Evolutionary conservation across 257 asterid genomes (phyloP), one percentile per base, ranked within the genome.

Genomic region (Salvia splendens): DNA sequence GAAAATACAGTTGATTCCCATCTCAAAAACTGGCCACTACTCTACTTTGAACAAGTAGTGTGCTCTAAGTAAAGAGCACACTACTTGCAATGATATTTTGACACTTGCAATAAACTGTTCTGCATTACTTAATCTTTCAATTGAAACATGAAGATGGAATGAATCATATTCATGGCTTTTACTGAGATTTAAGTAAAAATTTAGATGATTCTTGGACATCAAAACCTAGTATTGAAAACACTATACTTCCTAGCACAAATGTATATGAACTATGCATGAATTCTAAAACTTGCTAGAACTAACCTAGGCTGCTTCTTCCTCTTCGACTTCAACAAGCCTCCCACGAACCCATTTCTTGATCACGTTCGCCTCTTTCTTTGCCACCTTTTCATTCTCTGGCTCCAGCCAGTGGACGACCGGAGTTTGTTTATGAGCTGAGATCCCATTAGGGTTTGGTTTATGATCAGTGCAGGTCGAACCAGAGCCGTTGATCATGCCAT

Each of bases 291-390:
- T 15, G 57, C 72, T 49, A 46, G 45, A 77, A 53, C 84, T 80
- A 67, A 81, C 64, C 89, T 84, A 87, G 47, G 62, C 66, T 6
- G 7, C 7, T 73, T 63, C 87, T 70, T 85, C 87, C 17, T 58
- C 74, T 4, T 54, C 74, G 54, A 84, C 89, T 69, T 88, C 95
- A 16, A 93, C 85, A 74, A 93, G 89, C 79, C 86, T 85, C 74
- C 99, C 99, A 0, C 89, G 81, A 36, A 93, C 86, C 97, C 99
- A 90, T 81, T 85, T 88, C 91, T 84, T 88, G 67, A 61, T 65
- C 12, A 40, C 35, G 32, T 64, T 79, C 50, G 52, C 74, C 36
- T 65, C 65, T 30, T 56, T 67, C 14, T 24, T 49, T 3, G 14
- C 24, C 32, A 28, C 68, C 65, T 65, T 77, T 3, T 68, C 77